phyloP scores from a whole-genome alignment of 768 basidiomycete genomes.

The Polyporus arcularius region DNA sequence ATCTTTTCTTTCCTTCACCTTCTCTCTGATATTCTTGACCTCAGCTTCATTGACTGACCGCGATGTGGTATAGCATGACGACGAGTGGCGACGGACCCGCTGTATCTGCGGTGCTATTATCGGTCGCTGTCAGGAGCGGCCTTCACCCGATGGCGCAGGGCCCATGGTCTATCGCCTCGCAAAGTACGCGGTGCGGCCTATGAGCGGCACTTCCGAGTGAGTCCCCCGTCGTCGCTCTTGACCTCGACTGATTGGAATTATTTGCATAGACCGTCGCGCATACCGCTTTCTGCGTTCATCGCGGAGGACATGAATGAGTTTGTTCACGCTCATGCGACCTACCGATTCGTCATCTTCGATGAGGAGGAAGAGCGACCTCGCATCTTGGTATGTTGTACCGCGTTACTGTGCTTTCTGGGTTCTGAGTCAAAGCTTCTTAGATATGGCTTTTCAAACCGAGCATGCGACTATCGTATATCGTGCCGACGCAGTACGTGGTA shows the following conservation, averaged over 20 bases:
- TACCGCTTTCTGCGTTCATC: slow-evolving; percentile 85
- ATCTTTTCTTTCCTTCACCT: slow-evolving; percentile 2
- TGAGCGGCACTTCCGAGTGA: slow-evolving; percentile 62
- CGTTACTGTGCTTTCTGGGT: not conserved
- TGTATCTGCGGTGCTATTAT: slow-evolving; percentile 86
- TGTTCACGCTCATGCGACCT: slow-evolving; percentile 88
- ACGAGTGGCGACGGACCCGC: slow-evolving; percentile 64
- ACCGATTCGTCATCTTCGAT: slow-evolving; percentile 87
- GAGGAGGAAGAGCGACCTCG: slow-evolving; percentile 82
- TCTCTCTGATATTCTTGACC: too few species aligned
- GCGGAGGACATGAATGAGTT: slow-evolving; percentile 91
- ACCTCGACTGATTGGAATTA: not conserved
- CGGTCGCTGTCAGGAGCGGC: slow-evolving; percentile 66
- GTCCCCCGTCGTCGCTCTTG: slow-evolving; percentile 29
- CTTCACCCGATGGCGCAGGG: slow-evolving; percentile 30
- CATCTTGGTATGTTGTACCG: slow-evolving; percentile 61
- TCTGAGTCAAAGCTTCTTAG: slow-evolving; percentile 37
- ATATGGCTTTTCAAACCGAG: slow-evolving; percentile 95
- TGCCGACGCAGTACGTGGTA: slow-evolving; percentile 53
- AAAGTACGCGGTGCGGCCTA: slow-evolving; percentile 82
- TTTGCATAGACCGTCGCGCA: slow-evolving; percentile 36
- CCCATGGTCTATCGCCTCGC: slow-evolving; percentile 65
- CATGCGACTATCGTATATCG: slow-evolving; percentile 75
- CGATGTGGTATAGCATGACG: slow-evolving; percentile 45
- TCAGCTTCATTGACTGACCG: not conserved